Evolutionary conservation across 1,284 basidiomycete genomes (phyloP), one percentile per base, ranked within the genome.

Genomic region (Ceratobasidium sp.): DNA sequence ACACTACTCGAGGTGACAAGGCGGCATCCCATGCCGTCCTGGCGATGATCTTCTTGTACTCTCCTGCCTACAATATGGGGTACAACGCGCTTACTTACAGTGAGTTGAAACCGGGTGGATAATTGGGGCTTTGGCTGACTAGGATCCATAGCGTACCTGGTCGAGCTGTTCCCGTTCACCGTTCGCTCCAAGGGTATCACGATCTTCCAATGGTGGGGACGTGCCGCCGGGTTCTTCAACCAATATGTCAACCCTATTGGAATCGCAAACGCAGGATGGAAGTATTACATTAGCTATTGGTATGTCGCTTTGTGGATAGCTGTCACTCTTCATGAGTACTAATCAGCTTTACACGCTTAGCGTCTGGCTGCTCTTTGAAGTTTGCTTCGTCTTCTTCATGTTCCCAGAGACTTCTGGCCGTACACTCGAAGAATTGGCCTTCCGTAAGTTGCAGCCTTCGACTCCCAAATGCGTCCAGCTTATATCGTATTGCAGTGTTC

Each of bases 241-340:
- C 88, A 89, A 79, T 90, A 87, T 81, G 87, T 88, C 66, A 89
- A 89, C 81, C 88, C 88, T 0, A 87, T 90, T 69, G 90, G 89
- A 1, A 88, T 91, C 65, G 83, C 81, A 32, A 87, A 88, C 64
- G 86, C 88, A 66, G 86, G 84, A 82, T 81, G 82, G 83, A 82
- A 80, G 68, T 85, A 83, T 74, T 78, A 77, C 65, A 66, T 78
- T 37, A 74, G 76, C 64, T 80, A 79, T 69, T 76, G 74, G 68
- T 59, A 37, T 2, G 68, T 76, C 29, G 19, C 59, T 44, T 32
- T 86, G n/a, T n/a, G n/a, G 84, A 85, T 85, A 84, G 69, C 85
- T 9, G 52, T 22, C 52, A 13, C 7, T 83, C 76, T 86, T 85
- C 76, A 84, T 19, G 43, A 76, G 71, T 70, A 51, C 77, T 79